Conservation (phyloP, 2,329 filamentous ascomycete genomes). For the Colletotrichum abscissum region DNA sequence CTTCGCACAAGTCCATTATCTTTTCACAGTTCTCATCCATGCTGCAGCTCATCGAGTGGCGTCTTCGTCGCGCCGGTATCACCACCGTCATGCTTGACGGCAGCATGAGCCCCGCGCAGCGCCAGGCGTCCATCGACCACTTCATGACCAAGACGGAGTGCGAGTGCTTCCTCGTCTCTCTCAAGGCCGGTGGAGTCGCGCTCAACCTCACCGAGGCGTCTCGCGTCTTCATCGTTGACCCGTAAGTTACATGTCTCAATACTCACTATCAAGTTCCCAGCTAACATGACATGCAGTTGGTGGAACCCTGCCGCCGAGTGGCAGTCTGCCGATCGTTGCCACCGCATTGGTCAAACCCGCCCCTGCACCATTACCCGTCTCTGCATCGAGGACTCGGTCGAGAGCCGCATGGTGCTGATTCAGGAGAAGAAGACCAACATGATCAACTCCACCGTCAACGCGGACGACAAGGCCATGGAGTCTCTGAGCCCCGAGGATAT, state of each 20-base stretch:
- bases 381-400: conserved; percentile 96
- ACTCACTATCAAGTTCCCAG: not conserved
- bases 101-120: conserved; percentile 93
- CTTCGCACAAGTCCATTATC: conserved; percentile 95
- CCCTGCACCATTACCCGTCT: conserved; percentile 95
- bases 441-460: conserved; percentile 97
- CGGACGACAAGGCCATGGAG: conserved; percentile 91
- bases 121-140: conserved; percentile 92
- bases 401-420: conserved; percentile 92
- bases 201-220: conserved; percentile 96
- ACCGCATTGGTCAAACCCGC: conserved; percentile 94
- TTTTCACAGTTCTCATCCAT: conserved; percentile 98
- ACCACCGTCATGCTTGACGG: conserved; percentile 98
- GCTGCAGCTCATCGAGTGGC: conserved; percentile 97
- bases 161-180: conserved; percentile 94
- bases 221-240: conserved; percentile 94
- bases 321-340: conserved; percentile 94
- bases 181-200: conserved; percentile 96
- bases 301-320: conserved; percentile 99
- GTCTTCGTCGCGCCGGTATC: conserved; percentile 94
- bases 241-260: conserved; percentile 68
- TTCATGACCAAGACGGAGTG: conserved; percentile 97
- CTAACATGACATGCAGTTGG: conserved; percentile 70
- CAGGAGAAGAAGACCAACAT: conserved; percentile 99
- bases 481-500: conserved; percentile 91